Conservation (phyloP, 495 filamentous ascomycete genomes). For the Penicillium atrosanguineum region DNA sequence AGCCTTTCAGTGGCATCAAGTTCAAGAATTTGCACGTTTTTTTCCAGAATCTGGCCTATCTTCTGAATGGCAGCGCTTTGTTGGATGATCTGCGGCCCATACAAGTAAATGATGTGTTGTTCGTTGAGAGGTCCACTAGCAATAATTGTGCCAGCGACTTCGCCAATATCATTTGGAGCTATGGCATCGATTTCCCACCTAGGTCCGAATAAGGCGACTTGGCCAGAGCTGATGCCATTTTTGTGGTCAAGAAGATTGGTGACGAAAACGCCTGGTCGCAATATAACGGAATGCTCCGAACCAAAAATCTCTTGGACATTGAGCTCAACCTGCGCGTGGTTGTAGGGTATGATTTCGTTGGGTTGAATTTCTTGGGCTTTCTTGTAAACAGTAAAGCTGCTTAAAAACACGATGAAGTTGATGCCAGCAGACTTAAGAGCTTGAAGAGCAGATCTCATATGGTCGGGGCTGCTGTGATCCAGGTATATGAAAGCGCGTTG, state of each 20-base stretch:
- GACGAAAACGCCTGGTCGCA: conserved; percentile 25
- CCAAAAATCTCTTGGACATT: conserved; percentile 28
- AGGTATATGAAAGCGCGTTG: conserved; percentile 34
- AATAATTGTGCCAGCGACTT: conserved; percentile 16
- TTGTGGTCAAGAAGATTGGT: conserved; percentile 27
- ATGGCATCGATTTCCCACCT: conserved; percentile 30
- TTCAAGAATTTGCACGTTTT: conserved; percentile 1
- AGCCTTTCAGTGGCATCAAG: conserved; percentile 1
- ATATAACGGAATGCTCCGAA: conserved; percentile 17
- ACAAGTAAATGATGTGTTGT: conserved; percentile 1
- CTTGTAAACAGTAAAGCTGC: conserved; percentile 20
- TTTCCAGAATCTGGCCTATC: conserved; percentile 1
- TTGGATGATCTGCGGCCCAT: conserved; percentile 4
- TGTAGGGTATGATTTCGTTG: conserved; percentile 18
- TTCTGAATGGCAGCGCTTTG: conserved; percentile 2
- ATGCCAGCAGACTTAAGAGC: conserved; percentile 29
- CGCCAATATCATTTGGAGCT: conserved; percentile 29
- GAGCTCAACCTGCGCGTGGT: conserved; percentile 32
- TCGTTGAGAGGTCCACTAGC: background rate
- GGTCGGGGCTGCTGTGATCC: conserved; percentile 18
- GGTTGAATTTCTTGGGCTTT: conserved; percentile 14
- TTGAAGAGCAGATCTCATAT: conserved; percentile 21
- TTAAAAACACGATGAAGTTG: conserved; percentile 30
- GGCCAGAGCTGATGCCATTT: no score
- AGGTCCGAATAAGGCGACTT: conserved; percentile 4